Conservation (phyloP, 2,329 filamentous ascomycete genomes). For the Tolypocladium endophyticum region DNA sequence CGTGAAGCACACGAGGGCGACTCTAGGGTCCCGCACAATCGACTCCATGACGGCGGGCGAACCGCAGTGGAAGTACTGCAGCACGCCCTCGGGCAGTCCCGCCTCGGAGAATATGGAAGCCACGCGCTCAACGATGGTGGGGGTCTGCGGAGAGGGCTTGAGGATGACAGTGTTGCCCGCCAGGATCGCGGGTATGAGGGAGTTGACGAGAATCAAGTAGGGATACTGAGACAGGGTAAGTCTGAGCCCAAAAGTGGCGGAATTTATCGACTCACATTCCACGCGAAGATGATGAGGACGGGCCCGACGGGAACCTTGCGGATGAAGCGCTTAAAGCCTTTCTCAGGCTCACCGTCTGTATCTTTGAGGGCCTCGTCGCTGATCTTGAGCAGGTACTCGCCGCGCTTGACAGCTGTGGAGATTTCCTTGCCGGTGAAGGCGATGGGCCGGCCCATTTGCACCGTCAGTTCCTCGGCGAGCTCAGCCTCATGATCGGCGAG, state of each 20-base stretch:
- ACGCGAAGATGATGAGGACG: constrained; percentile 82
- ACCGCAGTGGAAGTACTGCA: constrained; percentile 89
- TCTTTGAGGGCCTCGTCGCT: constrained; percentile 69
- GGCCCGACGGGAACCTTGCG: constrained; percentile 81
- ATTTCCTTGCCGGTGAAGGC: constrained; percentile 78
- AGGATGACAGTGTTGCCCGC: constrained; percentile 85
- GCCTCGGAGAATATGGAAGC: constrained; percentile 66
- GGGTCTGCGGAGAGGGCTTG: constrained; percentile 91
- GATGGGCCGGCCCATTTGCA: constrained; percentile 93
- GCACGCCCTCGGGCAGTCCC: constrained; percentile 70
- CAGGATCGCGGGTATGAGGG: constrained; percentile 80
- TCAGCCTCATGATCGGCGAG: constrained; percentile 65
- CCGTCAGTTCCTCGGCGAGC: constrained; percentile 73
- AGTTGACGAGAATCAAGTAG: constrained; percentile 88
- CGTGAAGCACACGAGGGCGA: constrained; percentile 84
- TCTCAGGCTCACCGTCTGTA: constrained; percentile 71
- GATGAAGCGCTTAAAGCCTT: constrained; percentile 85
- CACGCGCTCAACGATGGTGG: constrained; percentile 80
- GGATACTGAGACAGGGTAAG: constrained; percentile 56
- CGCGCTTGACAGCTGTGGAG: constrained; percentile 72
- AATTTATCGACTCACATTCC: constrained; percentile 63
- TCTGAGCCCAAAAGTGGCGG: background rate
- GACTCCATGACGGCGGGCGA: constrained; percentile 66
- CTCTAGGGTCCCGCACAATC: constrained; percentile 64
- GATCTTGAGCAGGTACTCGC: constrained; percentile 77